Evolutionary conservation across 768 basidiomycete species (phyloP).

Genomic region (Rhodotorula babjevae): DNA sequence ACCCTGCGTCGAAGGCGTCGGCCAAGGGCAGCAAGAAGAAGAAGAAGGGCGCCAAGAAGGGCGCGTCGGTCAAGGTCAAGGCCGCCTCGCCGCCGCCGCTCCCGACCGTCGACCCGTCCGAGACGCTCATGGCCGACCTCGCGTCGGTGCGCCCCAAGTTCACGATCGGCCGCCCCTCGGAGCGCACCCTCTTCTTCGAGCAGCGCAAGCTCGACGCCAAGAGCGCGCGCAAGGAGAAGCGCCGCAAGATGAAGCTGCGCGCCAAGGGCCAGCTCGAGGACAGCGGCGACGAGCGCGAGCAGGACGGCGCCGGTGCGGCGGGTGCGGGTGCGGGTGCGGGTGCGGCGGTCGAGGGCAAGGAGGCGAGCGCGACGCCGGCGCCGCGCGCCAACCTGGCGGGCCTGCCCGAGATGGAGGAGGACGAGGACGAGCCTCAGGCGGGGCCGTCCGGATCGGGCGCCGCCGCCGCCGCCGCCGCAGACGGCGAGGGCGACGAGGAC

Average conservation of each 20-base stretch:
- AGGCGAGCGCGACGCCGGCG: neutral
- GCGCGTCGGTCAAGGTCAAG: neutral
- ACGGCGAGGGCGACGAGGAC: neutral
- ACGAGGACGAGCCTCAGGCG: neutral
- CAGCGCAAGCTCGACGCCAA: slow-evolving; percentile 4
- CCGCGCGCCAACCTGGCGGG: neutral
- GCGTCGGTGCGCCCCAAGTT: slow-evolving; percentile 9
- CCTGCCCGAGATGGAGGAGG: neutral
- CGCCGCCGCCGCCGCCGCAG: neutral
- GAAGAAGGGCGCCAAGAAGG: neutral
- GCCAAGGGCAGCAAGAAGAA: neutral
- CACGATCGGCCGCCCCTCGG: slow-evolving; percentile 11
- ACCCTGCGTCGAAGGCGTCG: neutral
- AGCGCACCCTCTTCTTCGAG: slow-evolving; percentile 26
- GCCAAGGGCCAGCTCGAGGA: neutral
- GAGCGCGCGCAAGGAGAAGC: slow-evolving; percentile 16
- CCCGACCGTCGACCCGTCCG: slow-evolving; percentile 14
- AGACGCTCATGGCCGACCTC: slow-evolving; percentile 33
- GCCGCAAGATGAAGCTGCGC: slow-evolving; percentile 15
- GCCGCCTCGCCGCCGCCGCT: neutral
- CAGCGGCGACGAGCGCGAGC: neutral
- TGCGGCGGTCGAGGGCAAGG: neutral
- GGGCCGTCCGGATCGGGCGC: neutral
- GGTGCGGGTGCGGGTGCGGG: neutral
- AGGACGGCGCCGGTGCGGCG: neutral